phyloP scores from a whole-genome alignment of 768 basidiomycete species.

The Podaxis sp. region DNA sequence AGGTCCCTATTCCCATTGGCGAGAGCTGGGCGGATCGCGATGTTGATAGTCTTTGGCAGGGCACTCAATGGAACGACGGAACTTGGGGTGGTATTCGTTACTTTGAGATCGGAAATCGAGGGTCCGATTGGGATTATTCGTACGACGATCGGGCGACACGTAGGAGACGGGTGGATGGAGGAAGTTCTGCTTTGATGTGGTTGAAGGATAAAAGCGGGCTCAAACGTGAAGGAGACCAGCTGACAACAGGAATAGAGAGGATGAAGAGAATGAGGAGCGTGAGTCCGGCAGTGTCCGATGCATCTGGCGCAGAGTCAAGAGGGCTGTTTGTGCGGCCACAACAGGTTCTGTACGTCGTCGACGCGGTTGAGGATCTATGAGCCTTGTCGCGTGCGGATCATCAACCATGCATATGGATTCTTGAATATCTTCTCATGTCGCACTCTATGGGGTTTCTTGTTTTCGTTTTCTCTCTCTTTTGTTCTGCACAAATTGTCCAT shows the following conservation, averaged over 20 bases:
- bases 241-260: slow-evolving; percentile 51
- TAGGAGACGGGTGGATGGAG: slow-evolving; percentile 39
- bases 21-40: slow-evolving; percentile 40
- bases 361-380: slow-evolving; percentile 50
- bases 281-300: slow-evolving; percentile 60
- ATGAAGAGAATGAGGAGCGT: slow-evolving; percentile 68
- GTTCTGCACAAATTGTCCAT: slow-evolving; percentile 1
- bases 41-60: slow-evolving; percentile 32
- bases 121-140: slow-evolving; percentile 56
- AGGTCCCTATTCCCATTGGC: slow-evolving; percentile 61
- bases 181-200: slow-evolving; percentile 18
- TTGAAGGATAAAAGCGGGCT: slow-evolving; percentile 24
- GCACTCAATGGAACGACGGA: slow-evolving; percentile 81
- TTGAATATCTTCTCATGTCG: background rate
- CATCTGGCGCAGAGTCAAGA: slow-evolving; percentile 51
- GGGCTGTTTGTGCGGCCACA: slow-evolving; percentile 83
- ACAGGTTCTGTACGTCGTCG: slow-evolving; percentile 83
- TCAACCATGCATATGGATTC: background rate
- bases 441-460: background rate
- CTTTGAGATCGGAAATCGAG: slow-evolving; percentile 63
- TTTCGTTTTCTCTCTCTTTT: background rate
- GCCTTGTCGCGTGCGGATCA: background rate
- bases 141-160: slow-evolving; percentile 42
- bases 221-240: slow-evolving; percentile 40
- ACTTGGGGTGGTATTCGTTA: slow-evolving; percentile 78